phyloP scores from a whole-genome alignment of 2,329 filamentous ascomycete genomes.

The Chaetomiaceae sp. region DNA sequence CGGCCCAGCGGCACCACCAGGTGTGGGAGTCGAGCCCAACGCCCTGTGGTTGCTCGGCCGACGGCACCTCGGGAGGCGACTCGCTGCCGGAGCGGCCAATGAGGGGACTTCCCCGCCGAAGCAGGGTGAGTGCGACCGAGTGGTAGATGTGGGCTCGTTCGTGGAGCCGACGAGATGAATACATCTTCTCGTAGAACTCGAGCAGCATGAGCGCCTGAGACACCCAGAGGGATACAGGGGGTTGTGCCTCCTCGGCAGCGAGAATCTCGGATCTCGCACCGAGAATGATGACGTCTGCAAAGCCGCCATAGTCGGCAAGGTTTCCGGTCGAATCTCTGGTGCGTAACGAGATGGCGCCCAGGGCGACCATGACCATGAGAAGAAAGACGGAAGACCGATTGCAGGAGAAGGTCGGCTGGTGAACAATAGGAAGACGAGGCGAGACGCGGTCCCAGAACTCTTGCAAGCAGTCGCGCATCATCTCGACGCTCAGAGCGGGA shows the following conservation, averaged over 20 bases:
- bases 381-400: constrained; percentile 74
- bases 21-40: constrained; percentile 38
- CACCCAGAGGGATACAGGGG: constrained; percentile 81
- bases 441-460: constrained; percentile 87
- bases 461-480: constrained; percentile 80
- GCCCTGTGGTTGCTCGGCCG: constrained; percentile 34
- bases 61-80: constrained; percentile 61
- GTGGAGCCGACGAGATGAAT: constrained; percentile 74
- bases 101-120: constrained; percentile 79
- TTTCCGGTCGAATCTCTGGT: constrained; percentile 54
- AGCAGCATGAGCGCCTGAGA: constrained; percentile 79
- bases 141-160: constrained; percentile 89
- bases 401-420: constrained; percentile 79
- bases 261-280: constrained; percentile 80
- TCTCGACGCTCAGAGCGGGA: constrained; percentile 61
- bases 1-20: constrained; percentile 86
- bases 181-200: constrained; percentile 91
- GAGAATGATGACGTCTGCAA: constrained; percentile 58
- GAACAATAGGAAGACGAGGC: constrained; percentile 79
- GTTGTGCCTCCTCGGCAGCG: constrained; percentile 73
- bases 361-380: constrained; percentile 74
- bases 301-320: constrained; percentile 40
- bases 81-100: constrained; percentile 76
- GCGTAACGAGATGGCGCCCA: constrained; percentile 76
- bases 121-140: constrained; percentile 75